Evolutionary conservation across 495 filamentous ascomycete species (phyloP).

Genomic region (Penicillium tannophilum): DNA sequence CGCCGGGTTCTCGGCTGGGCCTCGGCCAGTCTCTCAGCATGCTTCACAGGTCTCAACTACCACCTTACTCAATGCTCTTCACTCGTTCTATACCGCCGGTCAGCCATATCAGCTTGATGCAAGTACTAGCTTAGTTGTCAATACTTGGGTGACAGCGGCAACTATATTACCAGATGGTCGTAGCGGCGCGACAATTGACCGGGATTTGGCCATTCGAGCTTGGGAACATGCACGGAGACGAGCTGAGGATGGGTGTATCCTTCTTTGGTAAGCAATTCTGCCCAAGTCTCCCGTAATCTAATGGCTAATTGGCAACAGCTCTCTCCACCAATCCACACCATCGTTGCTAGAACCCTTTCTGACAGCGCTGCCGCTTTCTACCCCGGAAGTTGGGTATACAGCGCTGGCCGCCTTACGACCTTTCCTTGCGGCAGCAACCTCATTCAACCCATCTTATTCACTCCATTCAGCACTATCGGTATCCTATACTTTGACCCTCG

Average conservation of each 20-base stretch:
- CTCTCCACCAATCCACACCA: constrained; percentile 84
- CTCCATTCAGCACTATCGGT: constrained; percentile 80
- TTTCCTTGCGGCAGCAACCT: constrained; percentile 84
- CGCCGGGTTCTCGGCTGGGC: constrained; percentile 48
- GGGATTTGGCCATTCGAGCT: constrained; percentile 74
- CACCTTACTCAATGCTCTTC: constrained; percentile 85
- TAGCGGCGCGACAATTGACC: constrained; percentile 76
- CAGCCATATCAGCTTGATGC: constrained; percentile 84
- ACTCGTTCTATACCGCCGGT: constrained; percentile 81
- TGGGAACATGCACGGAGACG: constrained; percentile 97
- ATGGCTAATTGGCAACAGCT: constrained; percentile 49
- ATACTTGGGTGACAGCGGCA: constrained; percentile 86
- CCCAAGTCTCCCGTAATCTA: neutral
- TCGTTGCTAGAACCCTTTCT: constrained; percentile 83
- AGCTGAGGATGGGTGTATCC: constrained; percentile 93
- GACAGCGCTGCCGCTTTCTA: constrained; percentile 71
- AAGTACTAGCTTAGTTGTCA: constrained; percentile 91
- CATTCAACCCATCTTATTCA: constrained; percentile 82
- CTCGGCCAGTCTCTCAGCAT: constrained; percentile 63
- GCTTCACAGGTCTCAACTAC: constrained; percentile 86
- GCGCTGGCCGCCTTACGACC: constrained; percentile 78
- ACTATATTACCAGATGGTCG: constrained; percentile 65
- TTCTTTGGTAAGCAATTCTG: constrained; percentile 67
- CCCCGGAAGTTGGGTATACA: constrained; percentile 72
- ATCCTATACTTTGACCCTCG: constrained; percentile 76